Evolutionary conservation across 2,329 filamentous ascomycete genomes (phyloP).

Genomic region (Paraphaeosphaeria sporulosa): DNA sequence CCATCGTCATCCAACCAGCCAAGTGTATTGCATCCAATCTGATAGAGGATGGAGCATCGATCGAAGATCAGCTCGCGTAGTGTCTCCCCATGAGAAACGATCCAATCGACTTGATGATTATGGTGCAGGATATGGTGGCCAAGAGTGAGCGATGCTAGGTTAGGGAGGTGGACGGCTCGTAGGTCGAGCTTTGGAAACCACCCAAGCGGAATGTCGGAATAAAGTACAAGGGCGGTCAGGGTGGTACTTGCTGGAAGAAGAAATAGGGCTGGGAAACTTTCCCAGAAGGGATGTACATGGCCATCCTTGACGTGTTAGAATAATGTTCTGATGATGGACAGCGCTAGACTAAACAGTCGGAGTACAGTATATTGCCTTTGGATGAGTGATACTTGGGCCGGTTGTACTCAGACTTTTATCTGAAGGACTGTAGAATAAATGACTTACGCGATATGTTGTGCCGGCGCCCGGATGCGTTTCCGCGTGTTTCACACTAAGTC

Average conservation of each 20-base stretch:
- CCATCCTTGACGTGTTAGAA: slow-evolving; percentile 1
- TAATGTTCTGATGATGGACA: neutral
- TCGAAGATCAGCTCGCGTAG: slow-evolving; percentile 17
- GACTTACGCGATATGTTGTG: slow-evolving; percentile 5
- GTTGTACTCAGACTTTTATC: too few relatives aligned
- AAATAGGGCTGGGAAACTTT: slow-evolving; percentile 10
- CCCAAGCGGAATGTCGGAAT: slow-evolving; percentile 14
- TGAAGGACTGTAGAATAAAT: neutral
- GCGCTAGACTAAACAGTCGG: too few relatives aligned
- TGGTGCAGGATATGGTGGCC: slow-evolving; percentile 13
- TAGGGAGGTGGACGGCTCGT: slow-evolving; percentile 10
- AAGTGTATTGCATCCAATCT: slow-evolving; percentile 2
- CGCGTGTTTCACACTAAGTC: slow-evolving; percentile 14
- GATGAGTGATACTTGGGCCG: too few relatives aligned
- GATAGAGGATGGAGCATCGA: slow-evolving; percentile 16
- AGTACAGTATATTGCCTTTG: too few relatives aligned
- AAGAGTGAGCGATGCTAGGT: slow-evolving; percentile 9
- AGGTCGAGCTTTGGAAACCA: slow-evolving; percentile 19
- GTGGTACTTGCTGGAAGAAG: slow-evolving; percentile 8
- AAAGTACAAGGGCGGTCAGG: slow-evolving; percentile 12
- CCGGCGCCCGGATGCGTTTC: neutral
- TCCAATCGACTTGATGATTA: slow-evolving; percentile 19
- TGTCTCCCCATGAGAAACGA: slow-evolving; percentile 15
- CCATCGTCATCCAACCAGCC: slow-evolving; percentile 18
- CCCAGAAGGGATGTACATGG: slow-evolving; percentile 11